A percentile compares a stretch with the other conserved stretches of the same genome.
phyloP scores from a whole-genome alignment of 805 yeast genomes.

The Hanseniaspora taiwanica region DNA sequence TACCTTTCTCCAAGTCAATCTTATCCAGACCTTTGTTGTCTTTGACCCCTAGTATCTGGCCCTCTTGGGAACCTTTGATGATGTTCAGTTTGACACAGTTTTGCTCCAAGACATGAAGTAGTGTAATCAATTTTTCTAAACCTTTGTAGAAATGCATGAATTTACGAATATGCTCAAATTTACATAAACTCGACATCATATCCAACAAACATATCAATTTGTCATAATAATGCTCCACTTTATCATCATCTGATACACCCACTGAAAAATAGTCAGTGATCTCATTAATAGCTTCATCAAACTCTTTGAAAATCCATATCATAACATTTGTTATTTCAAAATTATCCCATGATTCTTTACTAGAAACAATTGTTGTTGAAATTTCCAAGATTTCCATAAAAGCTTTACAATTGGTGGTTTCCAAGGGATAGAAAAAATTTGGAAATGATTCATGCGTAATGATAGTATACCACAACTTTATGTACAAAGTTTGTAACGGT shows the following conservation, averaged over 20 bases:
- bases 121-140: slow-evolving; percentile 19
- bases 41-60: slow-evolving; percentile 9
- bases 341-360: slow-evolving; percentile 25
- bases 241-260: slow-evolving; percentile 5
- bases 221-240: slow-evolving; percentile 18
- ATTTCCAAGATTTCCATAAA: slow-evolving; percentile 13
- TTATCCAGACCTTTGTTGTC: slow-evolving; percentile 7
- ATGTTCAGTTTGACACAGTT: slow-evolving; percentile 23
- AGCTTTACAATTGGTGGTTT: not conserved
- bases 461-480: not conserved
- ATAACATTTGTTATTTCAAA: slow-evolving; percentile 26
- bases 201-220: slow-evolving; percentile 21
- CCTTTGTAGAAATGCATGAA: slow-evolving; percentile 26
- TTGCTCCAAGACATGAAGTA: slow-evolving; percentile 22
- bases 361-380: slow-evolving; percentile 24
- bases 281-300: slow-evolving; percentile 13
- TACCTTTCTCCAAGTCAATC: slow-evolving; percentile 11
- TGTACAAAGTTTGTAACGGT: not conserved
- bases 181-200: slow-evolving; percentile 20
- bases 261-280: slow-evolving; percentile 15
- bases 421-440: slow-evolving; percentile 1
- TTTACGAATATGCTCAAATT: slow-evolving; percentile 25
- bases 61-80: slow-evolving; percentile 12
- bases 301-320: slow-evolving; percentile 26
- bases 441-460: slow-evolving; percentile 4